Conservation (phyloP, 1,284 basidiomycete genomes). For the Ustilago nuda region DNA sequence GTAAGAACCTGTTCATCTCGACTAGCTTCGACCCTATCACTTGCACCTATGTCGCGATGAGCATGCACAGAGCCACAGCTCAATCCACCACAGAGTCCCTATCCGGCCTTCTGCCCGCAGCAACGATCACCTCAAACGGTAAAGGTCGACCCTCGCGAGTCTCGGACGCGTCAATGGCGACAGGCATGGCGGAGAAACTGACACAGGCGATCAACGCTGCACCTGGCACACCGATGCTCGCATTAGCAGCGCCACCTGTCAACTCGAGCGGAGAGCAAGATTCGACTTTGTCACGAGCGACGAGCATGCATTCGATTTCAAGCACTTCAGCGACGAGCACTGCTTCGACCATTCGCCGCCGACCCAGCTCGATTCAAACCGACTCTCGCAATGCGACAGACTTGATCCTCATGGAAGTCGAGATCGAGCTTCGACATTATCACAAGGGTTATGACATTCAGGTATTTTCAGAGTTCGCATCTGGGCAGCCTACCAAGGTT, state of each 20-base stretch:
- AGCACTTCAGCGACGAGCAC: conserved; percentile 32
- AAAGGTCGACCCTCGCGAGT: conserved; percentile 23
- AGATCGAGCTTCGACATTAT: conserved; percentile 66
- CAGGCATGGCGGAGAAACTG: conserved; percentile 43
- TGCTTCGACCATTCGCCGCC: conserved; percentile 37
- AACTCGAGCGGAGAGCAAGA: conserved; percentile 31
- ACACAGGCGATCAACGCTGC: conserved; percentile 30
- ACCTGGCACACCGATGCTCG: conserved; percentile 35
- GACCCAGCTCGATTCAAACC: conserved; percentile 47
- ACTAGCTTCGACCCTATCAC: conserved; percentile 47
- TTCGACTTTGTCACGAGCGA: conserved; percentile 42
- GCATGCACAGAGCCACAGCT: conserved; percentile 29
- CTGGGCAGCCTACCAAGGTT: not conserved
- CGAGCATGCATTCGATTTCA: conserved; percentile 50
- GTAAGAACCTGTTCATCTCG: conserved; percentile 44
- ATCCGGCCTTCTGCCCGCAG: conserved; percentile 31
- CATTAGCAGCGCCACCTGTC: conserved; percentile 29
- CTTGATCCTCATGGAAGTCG: conserved; percentile 59
- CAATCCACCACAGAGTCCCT: not conserved
- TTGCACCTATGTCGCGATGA: conserved; percentile 30
- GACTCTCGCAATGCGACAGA: conserved; percentile 48
- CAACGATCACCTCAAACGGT: conserved; percentile 19
- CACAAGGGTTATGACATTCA: conserved; percentile 63
- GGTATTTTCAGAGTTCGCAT: conserved; percentile 47
- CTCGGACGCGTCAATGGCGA: conserved; percentile 55